These are phyloP conservation scores for Fusarium sp. DNA, from an alignment of 2,329 filamentous ascomycete genomes.

Conservation along the genomic window DNA sequence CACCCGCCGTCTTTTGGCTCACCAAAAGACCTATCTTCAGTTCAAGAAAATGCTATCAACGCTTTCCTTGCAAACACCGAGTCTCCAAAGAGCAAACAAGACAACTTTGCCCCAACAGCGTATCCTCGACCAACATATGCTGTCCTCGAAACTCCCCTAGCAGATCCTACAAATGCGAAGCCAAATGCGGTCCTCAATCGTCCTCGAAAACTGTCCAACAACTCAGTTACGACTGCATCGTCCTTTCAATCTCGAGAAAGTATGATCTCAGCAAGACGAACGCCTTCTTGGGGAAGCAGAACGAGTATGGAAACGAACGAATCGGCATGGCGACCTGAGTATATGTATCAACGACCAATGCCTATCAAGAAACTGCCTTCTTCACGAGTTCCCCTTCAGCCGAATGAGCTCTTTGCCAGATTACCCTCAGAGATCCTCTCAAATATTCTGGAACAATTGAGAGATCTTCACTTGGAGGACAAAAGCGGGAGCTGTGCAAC, in stretches of 20 bases:
- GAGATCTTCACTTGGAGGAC: constrained; percentile 61
- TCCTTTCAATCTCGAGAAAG: constrained; percentile 49
- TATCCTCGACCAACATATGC: constrained; percentile 49
- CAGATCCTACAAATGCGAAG: constrained; percentile 39
- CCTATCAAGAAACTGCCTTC: constrained; percentile 35
- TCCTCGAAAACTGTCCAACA: constrained; percentile 52
- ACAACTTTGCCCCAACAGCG: constrained; percentile 26
- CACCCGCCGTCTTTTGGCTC: constrained; percentile 38
- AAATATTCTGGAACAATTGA: constrained; percentile 66
- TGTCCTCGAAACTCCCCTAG: constrained; percentile 47
- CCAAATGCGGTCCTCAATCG: constrained; percentile 48
- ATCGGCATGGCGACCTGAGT: constrained; percentile 42
- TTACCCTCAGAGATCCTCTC: constrained; percentile 70
- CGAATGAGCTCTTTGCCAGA: constrained; percentile 65
- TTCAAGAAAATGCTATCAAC: constrained; percentile 35
- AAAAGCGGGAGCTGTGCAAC: constrained; percentile 68
- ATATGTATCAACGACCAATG: constrained; percentile 41
- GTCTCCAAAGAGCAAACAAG: constrained; percentile 11
- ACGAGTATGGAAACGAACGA: constrained; percentile 57
- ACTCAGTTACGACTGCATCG: constrained; percentile 42
- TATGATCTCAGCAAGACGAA: constrained; percentile 44
- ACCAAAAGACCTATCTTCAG: constrained; percentile 34
- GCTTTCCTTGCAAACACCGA: constrained; percentile 27
- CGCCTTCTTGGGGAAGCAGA: constrained; percentile 51
- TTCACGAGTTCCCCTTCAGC: constrained; percentile 48